Evolutionary conservation across 768 basidiomycete species (phyloP).

Genomic region (Chalciporus chontae): DNA sequence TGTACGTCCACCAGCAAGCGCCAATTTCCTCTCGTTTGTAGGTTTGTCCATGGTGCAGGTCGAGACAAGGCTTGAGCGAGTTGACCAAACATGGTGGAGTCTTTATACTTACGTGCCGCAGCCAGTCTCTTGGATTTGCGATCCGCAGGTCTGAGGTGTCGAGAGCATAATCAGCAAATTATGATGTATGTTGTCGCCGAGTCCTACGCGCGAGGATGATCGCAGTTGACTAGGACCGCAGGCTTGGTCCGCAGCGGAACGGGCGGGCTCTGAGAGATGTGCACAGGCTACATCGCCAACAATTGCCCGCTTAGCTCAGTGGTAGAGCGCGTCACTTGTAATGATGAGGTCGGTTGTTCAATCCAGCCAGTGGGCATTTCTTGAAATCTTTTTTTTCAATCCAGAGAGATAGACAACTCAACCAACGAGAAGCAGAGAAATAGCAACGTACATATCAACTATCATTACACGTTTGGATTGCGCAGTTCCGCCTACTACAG

Average conservation of each 20-base stretch:
- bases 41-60: constrained; percentile 3
- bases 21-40: constrained; percentile 16
- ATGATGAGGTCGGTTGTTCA: constrained; percentile 46
- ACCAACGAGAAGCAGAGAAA: neutral
- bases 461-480: too few relatives aligned
- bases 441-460: too few relatives aligned
- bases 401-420: too few relatives aligned
- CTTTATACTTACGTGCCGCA: too few relatives aligned
- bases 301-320: constrained; percentile 41
- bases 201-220: too few relatives aligned
- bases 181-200: neutral
- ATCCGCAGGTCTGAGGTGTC: constrained; percentile 2
- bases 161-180: neutral
- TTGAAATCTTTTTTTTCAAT: constrained; percentile 2
- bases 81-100: too few relatives aligned
- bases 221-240: too few relatives aligned
- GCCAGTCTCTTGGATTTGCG: neutral
- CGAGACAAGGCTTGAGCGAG: too few relatives aligned
- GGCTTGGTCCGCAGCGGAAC: too few relatives aligned
- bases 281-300: rapidly evolving
- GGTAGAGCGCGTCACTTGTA: constrained; percentile 45
- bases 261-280: too few relatives aligned
- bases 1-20: constrained; percentile 38
- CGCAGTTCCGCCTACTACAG: neutral
- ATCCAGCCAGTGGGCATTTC: constrained; percentile 42